Conservation (phyloP, 2,329 filamentous ascomycete genomes). For the Myriosclerotinia scirpicola region DNA sequence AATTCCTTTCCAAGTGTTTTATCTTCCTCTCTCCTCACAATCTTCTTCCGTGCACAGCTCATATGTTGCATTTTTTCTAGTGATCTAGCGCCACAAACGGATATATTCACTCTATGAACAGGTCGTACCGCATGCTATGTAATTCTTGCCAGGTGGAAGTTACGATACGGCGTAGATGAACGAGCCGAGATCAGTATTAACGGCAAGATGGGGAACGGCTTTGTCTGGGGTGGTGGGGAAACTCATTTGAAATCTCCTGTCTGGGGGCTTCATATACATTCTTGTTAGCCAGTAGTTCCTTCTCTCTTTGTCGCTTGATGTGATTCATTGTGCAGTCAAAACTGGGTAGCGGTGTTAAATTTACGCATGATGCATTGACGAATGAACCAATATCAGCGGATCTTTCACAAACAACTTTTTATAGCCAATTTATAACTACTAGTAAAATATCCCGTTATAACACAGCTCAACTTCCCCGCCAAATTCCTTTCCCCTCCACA, state of each 20-base stretch:
- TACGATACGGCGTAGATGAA: conserved; percentile 39
- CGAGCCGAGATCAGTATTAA: conserved; percentile 45
- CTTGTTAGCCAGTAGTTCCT: not conserved
- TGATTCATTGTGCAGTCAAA: not conserved
- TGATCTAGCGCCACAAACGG: conserved; percentile 28
- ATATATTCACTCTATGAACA: conserved; percentile 30
- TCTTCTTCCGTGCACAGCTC: conserved; percentile 28
- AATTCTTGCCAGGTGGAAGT: conserved; percentile 34
- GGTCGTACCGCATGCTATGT: conserved; percentile 25
- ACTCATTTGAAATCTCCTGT: conserved; percentile 49
- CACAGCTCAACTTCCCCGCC: conserved; percentile 49
- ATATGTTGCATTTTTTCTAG: conserved; percentile 25
- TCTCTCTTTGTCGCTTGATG: not conserved
- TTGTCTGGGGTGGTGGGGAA: conserved; percentile 47
- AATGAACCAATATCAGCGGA: conserved; percentile 33
- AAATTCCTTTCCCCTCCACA: conserved; percentile 43
- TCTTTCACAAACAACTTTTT: conserved; percentile 49
- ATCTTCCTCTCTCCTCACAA: conserved; percentile 40
- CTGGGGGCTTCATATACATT: conserved; percentile 38
- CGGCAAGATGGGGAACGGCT: conserved; percentile 44
- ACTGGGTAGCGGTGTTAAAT: not conserved
- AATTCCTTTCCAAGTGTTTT: conserved; percentile 36
- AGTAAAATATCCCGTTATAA: conserved; percentile 41
- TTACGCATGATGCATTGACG: not conserved
- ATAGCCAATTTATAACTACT: conserved; percentile 51